Evolutionary conservation across 1,284 basidiomycete species (phyloP), one percentile per base, ranked within the genome.

Genomic region (Pterulicium gracile): DNA sequence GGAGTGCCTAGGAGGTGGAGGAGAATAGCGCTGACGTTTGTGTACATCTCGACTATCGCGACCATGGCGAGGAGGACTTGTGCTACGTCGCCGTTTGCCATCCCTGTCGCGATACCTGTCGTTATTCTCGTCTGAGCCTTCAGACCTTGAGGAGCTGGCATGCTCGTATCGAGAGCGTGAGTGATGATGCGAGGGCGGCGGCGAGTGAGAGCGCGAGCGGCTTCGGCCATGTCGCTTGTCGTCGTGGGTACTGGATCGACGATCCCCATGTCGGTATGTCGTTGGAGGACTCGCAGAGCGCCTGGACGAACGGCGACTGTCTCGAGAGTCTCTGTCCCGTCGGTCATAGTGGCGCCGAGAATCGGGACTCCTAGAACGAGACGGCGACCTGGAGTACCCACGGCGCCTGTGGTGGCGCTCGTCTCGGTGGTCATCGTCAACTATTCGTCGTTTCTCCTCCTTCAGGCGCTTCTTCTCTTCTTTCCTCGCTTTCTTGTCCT

Each of bases 401-500:
- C 39, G 7, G 10, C n/a, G 10, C 27, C 27, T 54, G n/a, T n/a
- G n/a, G n/a, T n/a, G n/a, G 59, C 10, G 69, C 68, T 13, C 60
- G 62, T 24, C 55, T 48, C 34, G 46, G 58, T 40, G 59, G 58
- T 45, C 56, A 57, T 45, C 50, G 48, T 43, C 54, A 55, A 48
- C 60, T 58, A 44, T 59, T 51, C 32, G 59, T 24, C 48, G 21
- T 22, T 49, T 47, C 55, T 81, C 77, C 46, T 75, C 73, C 55
- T 75, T 79, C 50, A 73, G 66, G 39, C 70, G 64, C 51, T 69
- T 80, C 54, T 70, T 72, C 50, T 74, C 74, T 47, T 68, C 68
- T 54, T 79, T 82, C 55, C 79, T 77, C 50, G 83, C 78, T 51
- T 81, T 78, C 59, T 88, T 81, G 46, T 81, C 79, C 59, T 88